Percentiles rank a stretch among this genome's conserved stretches.
These are phyloP conservation scores for Nothophoma quercina DNA, from an alignment of 2,329 filamentous ascomycete genomes.

Conservation along the genomic window DNA sequence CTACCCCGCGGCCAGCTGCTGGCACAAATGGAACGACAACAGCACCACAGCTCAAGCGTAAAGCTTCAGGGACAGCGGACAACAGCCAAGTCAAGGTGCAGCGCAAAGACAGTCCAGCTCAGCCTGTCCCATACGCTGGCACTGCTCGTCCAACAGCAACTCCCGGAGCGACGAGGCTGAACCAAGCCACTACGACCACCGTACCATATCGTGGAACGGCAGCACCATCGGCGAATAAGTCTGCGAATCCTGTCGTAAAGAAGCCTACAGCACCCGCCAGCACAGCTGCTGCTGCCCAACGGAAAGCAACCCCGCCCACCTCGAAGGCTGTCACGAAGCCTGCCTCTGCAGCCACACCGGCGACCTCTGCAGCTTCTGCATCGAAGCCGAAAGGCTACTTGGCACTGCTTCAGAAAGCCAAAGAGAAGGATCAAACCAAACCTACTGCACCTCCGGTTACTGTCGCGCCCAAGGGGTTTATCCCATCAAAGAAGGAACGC, in stretches of 20 bases:
- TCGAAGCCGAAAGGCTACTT: conserved; percentile 76
- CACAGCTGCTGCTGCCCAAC: conserved; percentile 20
- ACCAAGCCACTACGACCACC: conserved; percentile 27
- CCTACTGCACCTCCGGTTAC: conserved; percentile 72
- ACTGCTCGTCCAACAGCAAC: conserved; percentile 34
- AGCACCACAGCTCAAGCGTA: conserved; percentile 51
- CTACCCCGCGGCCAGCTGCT: conserved; percentile 36
- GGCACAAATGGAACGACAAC: conserved; percentile 40
- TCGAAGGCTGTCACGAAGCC: conserved; percentile 34
- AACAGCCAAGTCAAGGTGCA: conserved; percentile 41
- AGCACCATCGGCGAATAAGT: conserved; percentile 34
- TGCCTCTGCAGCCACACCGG: conserved; percentile 25
- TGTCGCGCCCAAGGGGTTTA: conserved; percentile 68
- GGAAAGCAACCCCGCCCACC: conserved; percentile 31
- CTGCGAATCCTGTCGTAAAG: conserved; percentile 32
- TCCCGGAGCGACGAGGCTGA: conserved; percentile 33
- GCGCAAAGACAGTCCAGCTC: conserved; percentile 41
- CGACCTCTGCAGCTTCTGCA: conserved; percentile 38
- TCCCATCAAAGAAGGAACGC: conserved; percentile 65
- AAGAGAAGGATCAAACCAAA: conserved; percentile 61
- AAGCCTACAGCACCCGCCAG: conserved; percentile 30
- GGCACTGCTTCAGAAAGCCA: conserved; percentile 76
- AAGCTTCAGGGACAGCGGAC: conserved; percentile 48
- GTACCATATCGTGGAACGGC: conserved; percentile 51
- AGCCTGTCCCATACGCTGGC: conserved; percentile 35